Conservation (phyloP, 1,139 yeast genomes). For the Pichia sp. region DNA sequence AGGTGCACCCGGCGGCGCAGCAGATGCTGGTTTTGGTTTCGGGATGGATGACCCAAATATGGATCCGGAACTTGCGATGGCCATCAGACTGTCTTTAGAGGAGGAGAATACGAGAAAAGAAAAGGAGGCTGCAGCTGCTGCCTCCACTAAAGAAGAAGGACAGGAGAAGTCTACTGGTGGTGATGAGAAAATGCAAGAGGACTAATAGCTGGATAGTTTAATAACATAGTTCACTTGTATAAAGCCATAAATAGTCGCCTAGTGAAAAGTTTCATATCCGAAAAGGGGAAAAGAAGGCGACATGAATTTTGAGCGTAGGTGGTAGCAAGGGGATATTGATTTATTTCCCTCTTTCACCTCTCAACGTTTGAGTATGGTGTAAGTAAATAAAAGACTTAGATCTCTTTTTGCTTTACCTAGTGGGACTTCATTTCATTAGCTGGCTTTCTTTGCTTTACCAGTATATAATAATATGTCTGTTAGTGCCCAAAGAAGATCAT, state of each 20-base stretch:
- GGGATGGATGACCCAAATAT: conserved; percentile 75
- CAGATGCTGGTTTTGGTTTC: conserved; percentile 41
- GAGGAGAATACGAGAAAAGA: conserved; percentile 80
- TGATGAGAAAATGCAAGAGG: conserved; percentile 25
- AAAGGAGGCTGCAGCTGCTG: conserved; percentile 32
- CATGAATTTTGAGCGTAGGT: neutral
- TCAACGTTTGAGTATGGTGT: neutral
- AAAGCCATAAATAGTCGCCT: neutral
- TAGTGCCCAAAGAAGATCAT: neutral
- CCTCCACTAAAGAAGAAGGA: conserved; percentile 13
- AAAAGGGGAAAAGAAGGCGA: neutral
- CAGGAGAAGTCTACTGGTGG: conserved; percentile 16
- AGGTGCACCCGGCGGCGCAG: conserved; percentile 43
- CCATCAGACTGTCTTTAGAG: conserved; percentile 77
- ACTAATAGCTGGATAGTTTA: neutral
- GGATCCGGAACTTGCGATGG: conserved; percentile 97
- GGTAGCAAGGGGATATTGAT: neutral
- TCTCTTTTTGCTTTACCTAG: neutral
- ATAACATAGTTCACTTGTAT: neutral
- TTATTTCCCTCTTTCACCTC: neutral
- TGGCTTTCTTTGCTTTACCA: neutral
- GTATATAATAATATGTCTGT: neutral
- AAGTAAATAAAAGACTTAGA: neutral
- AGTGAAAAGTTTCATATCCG: neutral
- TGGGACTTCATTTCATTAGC: neutral